Base-by-base conservation (phyloP, 768 basidiomycete species). In the Amanita rubescens region DNA sequence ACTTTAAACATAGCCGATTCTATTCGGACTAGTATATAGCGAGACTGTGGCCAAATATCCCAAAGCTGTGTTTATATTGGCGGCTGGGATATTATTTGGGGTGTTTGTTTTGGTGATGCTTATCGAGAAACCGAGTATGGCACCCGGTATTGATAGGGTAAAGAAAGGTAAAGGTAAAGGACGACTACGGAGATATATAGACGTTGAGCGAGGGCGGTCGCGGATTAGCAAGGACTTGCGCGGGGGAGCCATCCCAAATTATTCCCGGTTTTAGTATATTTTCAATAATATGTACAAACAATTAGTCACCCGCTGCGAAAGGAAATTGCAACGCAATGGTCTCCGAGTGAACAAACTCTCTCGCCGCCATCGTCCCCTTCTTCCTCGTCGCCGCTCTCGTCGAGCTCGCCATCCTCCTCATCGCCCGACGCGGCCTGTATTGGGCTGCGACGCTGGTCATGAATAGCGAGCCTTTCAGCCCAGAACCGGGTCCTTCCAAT, bases 1-100 rank as follows among this genome's bases (percentile, higher is more conserved):
- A 22, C 24, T 52, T 38, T 51, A 44, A n/a, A n/a, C 46, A 11
- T 43, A 77, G 84, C 88, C 90, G 1, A 67, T 89, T 61, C 47
- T 91, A 4, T 92, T 91, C 59, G 87, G 84, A 3, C 46, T 85
- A 53, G 67, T 90, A 22, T 92, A 87, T 69, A 79, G 81, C 58
- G 70, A 65, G 46, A 88, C 87, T 0, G 86, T 89, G 20, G 84
- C 79, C 2, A 71, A 64, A 5, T 85, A 71, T 59, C 88, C 89
- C 19, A 85, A 84, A 69, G 75, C 85, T 3, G 78, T 91, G 43
- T 92, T 91, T 60, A 72, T 67, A 15, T 64, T 74, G 8, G 84
- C 82, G 14, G 76, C 71, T 2, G 72, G 68, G 7, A 71, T 90
- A 37, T 66, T 85, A 53, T 57, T 71, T 30, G 61, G 66, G 30